Evolutionary conservation across 2,329 filamentous ascomycete genomes (phyloP), one percentile per base, ranked within the genome.

Genomic region (Neofusicoccum ribis): DNA sequence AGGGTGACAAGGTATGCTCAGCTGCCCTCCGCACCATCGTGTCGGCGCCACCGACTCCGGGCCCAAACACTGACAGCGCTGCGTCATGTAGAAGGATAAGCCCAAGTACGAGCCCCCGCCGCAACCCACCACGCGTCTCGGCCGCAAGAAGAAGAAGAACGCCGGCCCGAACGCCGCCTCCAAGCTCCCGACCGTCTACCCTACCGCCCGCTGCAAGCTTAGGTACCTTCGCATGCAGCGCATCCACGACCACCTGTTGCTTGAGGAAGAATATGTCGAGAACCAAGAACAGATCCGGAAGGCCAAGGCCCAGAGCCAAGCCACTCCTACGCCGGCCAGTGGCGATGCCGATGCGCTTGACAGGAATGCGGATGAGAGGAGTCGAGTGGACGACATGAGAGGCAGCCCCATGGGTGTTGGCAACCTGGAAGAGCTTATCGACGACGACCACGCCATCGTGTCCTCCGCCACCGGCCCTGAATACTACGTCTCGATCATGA

Each of bases 401-500:
- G 95, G 95, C 72, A 97, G 92, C 77, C 95, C 95, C 50, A 99
- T 99, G 95, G 93, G 95, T 20, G 95, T 99, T 49, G 95, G 95
- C 68, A 98, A 95, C 66, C 83, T 99, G 70, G 95, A 99, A 80
- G 95, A 99, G 83, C 91, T 99, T 84, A 99, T 99, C 76, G 95
- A 99, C 74, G 95, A 99, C 77, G 95, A 99, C 81, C 95, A 99
- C 75, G 95, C 95, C 68, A 99, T 99, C 75, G 95, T 99, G 41
- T 97, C 93, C 17, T 97, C 93, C 78, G 96, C 95, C 0, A 98
- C 95, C 6, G 95, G 95, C 0, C 95, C 95, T 1, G 95, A 99
- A 79, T 99, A 97, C 85, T 99, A 98, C 78, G 95, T 99, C 70
- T 97, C 93, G 72, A 99, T 99, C 86, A 98, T 98, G 95, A 97